Percentiles rank a stretch among this genome's conserved stretches.
These are phyloP conservation scores for Tillandsia leiboldiana DNA, from an alignment of 176 grass and related monocot genomes.

Conservation along the genomic window DNA sequence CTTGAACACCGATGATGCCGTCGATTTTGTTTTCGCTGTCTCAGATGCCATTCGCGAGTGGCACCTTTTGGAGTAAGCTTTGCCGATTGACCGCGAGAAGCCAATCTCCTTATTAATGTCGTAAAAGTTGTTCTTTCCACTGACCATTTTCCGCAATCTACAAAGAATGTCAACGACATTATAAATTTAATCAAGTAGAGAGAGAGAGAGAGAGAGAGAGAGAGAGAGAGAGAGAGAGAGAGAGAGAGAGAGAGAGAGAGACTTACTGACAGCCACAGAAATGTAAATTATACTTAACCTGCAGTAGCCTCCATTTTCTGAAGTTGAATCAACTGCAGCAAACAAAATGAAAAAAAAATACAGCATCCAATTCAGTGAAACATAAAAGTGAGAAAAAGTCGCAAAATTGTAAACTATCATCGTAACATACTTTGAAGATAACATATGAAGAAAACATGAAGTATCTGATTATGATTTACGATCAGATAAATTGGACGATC, in stretches of 20 bases:
- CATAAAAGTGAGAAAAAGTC: no score
- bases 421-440: no score
- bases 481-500: no score
- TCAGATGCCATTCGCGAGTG: constrained; percentile 50
- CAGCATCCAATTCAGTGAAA: no score
- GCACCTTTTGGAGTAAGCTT: constrained; percentile 20
- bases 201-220: not conserved
- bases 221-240: not conserved
- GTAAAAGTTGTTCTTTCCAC: constrained; percentile 5
- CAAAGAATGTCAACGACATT: not conserved
- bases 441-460: no score
- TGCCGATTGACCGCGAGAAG: constrained; percentile 17
- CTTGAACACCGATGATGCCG: constrained; percentile 22
- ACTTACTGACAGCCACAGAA: constrained; percentile 45
- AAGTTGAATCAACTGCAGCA: constrained; percentile 29
- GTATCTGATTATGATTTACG: no score
- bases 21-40: constrained; percentile 27
- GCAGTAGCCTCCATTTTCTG: constrained; percentile 42
- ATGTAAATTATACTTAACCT: constrained; percentile 35
- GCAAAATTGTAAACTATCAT: no score
- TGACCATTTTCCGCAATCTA: constrained; percentile 24
- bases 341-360: not conserved
- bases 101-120: constrained; percentile 10
- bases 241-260: not conserved
- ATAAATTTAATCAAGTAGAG: not conserved